Base-by-base conservation (phyloP, 345 rosid genomes). In the Geranium rotundifolium region DNA sequence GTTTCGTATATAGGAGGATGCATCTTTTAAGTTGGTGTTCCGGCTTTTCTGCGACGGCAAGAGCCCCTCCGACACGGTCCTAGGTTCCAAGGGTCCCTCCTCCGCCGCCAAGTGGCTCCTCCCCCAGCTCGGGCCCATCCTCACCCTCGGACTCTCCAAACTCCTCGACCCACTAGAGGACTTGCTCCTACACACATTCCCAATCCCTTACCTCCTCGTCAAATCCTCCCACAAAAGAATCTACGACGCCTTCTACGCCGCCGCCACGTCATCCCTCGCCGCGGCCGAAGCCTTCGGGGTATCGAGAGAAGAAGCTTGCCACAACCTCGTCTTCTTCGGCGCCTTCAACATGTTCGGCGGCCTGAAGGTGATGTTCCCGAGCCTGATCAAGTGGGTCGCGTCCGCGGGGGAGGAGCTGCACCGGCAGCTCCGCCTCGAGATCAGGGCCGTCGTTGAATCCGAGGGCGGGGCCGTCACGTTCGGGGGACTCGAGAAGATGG, bases 91-190 rank as follows among this genome's bases (percentile, higher is more conserved):
- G 56, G 82, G 70, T 0, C 72, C 76, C 0, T 20, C 59, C 14
- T 14, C 66, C 30, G 29, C 71, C 1, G 50, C 63, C 41, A 62
- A 57, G 18, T 69, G 62, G 66, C 55, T 78, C 29, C 16, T 50
- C n/a, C 61, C 69, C 37, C 74, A 74, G 41, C 77, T 75, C 17
- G 70, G 59, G 4, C 82, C 77, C 0, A 49, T 72, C 31, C 73
- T 64, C 8, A 59, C 72, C 52, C 16, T 69, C 1, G 72, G 74
- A 0, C 64, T 72, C 23, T 75, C 77, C 0, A 67, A 65, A 37
- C 39, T 59, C 27, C 39, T 78, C 0, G 34, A 63, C 59, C 18
- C 56, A 2, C 15, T 49, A 4, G 77, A 77, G 55, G 75, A 77
- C 31, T 17, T 65, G 10, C 19, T 57, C 23, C 27, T 73, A 16